These are phyloP conservation scores for Diaporthe batatas DNA, from an alignment of 2,329 filamentous ascomycete genomes.

Conservation along the genomic window DNA sequence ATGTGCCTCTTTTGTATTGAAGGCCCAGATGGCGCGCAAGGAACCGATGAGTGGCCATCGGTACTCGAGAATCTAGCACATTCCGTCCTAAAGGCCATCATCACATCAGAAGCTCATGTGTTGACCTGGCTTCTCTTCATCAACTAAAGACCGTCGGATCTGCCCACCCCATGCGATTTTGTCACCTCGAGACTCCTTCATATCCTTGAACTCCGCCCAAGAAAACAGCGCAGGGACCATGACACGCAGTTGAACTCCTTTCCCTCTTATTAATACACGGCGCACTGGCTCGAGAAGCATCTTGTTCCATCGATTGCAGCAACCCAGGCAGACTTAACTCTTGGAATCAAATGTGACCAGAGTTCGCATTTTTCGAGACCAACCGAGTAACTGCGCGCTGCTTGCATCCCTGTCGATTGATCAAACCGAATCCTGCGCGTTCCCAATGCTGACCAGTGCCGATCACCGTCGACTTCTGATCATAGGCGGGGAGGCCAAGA, in stretches of 20 bases:
- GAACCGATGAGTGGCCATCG: neutral
- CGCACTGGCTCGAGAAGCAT: neutral
- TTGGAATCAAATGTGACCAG: neutral
- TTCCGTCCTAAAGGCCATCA: neutral
- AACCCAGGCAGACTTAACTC: neutral
- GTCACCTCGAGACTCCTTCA: conserved; percentile 7
- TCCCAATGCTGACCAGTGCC: neutral
- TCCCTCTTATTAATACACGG: conserved; percentile 4
- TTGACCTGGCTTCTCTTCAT: neutral
- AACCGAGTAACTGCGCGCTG: neutral
- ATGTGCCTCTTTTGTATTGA: neutral
- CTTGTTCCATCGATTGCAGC: neutral
- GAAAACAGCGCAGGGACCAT: neutral
- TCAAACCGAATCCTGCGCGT: neutral
- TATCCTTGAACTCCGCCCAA: conserved; percentile 15
- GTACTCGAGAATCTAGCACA: neutral
- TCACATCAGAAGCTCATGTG: neutral
- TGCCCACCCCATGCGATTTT: conserved; percentile 13
- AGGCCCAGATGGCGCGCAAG: neutral
- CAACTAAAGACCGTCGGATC: neutral
- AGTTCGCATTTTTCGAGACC: neutral
- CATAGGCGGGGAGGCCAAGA: neutral
- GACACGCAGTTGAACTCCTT: neutral
- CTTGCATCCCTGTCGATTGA: neutral
- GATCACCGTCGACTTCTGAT: neutral